Percentiles rank a stretch among this genome's conserved stretches.
Conservation (phyloP, 108 stramenopile genomes). For the Pseudonitzschia delicatissima region DNA sequence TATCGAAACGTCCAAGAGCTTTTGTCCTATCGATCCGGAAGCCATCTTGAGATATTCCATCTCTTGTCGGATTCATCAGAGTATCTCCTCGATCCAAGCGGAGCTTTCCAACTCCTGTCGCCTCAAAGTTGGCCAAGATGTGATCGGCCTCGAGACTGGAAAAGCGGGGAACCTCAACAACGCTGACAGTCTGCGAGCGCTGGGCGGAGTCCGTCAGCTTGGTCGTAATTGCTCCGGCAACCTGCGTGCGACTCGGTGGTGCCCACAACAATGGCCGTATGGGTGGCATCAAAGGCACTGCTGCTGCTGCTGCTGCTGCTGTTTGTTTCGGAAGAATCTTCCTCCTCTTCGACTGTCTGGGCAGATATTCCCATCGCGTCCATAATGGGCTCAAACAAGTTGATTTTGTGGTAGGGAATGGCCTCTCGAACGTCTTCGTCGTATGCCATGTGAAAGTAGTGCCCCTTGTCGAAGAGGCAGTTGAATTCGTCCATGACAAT, state of each 20-base stretch:
- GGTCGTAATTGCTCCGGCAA: conserved; percentile 43
- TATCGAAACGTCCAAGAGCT: conserved; percentile 60
- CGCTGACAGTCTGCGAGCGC: background rate
- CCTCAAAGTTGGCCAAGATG: conserved; percentile 76
- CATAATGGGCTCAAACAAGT: conserved; percentile 66
- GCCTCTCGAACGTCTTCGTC: conserved; percentile 54
- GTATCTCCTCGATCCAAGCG: conserved; percentile 82
- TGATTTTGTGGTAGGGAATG: conserved; percentile 69
- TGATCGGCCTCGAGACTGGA: conserved; percentile 73
- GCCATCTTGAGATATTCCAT: conserved; percentile 77
- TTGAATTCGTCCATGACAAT: conserved; percentile 82
- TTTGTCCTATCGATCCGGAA: conserved; percentile 68
- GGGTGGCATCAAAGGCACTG: conserved; percentile 1
- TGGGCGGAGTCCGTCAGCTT: conserved; percentile 46
- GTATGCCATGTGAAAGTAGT: conserved; percentile 83
- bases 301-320: background rate
- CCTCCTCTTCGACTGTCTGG: conserved; percentile 17
- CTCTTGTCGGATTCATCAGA: conserved; percentile 70
- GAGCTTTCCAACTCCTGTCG: conserved; percentile 74
- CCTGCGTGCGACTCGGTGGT: conserved; percentile 66
- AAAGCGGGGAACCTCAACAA: conserved; percentile 68
- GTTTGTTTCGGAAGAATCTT: conserved; percentile 13
- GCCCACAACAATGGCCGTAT: conserved; percentile 68
- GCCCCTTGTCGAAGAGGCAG: conserved; percentile 63
- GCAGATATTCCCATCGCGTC: conserved; percentile 64